Conservation (phyloP, 768 basidiomycete species). For the Asterophora lycoperdoides region DNA sequence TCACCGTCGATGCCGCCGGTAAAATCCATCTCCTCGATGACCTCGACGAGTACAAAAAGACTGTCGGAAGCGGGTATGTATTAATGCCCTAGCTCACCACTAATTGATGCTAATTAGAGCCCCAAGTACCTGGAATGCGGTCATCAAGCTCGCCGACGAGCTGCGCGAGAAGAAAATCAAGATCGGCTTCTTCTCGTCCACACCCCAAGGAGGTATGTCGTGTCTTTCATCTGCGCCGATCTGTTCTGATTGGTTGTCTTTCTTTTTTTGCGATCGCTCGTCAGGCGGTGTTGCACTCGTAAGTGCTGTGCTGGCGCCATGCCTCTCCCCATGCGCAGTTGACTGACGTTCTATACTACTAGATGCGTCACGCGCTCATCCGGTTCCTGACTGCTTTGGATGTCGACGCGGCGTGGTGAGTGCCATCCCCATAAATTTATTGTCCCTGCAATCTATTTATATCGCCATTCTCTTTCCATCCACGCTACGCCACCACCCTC, state of each 20-base stretch:
- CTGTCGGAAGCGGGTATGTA: constrained; percentile 55
- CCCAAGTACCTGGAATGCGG: constrained; percentile 70
- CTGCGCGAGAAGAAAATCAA: constrained; percentile 83
- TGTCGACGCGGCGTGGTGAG: constrained; percentile 80
- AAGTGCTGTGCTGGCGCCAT: no score
- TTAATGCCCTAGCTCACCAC: not conserved
- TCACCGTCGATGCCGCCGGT: constrained; percentile 81
- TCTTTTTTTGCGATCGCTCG: no score
- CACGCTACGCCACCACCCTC: not conserved
- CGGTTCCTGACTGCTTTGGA: constrained; percentile 78
- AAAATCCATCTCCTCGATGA: constrained; percentile 86
- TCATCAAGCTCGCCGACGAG: constrained; percentile 78
- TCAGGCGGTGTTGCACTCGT: constrained; percentile 90
- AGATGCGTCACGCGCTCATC: constrained; percentile 94
- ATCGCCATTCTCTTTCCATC: constrained; percentile 4
- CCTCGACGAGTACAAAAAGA: constrained; percentile 70
- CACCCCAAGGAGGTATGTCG: constrained; percentile 82
- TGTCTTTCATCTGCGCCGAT: constrained; percentile 5
- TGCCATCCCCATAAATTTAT: constrained; percentile 20
- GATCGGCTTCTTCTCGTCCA: constrained; percentile 93
- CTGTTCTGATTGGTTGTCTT: constrained; percentile 15
- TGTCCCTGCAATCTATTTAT: not conserved
- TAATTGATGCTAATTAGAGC: constrained; percentile 5
- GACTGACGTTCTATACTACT: constrained; percentile 14
- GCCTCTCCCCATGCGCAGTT: constrained; percentile 16